These are phyloP conservation scores for Obelidium mucronatum DNA, from an alignment of 192 early-diverging fungal genomes.

Conservation along the genomic window DNA sequence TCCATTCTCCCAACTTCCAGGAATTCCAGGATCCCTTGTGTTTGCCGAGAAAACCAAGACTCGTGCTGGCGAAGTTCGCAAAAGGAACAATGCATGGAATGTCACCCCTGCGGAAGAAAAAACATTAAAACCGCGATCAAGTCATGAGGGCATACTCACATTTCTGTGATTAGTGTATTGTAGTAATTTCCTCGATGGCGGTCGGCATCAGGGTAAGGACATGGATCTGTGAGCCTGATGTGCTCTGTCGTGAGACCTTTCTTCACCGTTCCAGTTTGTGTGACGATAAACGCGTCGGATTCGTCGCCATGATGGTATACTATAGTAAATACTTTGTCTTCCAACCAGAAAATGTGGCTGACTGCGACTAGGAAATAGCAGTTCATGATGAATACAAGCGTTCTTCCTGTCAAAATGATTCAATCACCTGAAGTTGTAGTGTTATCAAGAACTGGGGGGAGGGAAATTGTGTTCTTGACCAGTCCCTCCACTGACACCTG, in stretches of 20 bases:
- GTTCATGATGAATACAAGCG: neutral
- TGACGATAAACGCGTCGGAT: constrained; percentile 13
- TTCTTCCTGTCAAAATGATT: no score
- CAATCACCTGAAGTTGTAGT: neutral
- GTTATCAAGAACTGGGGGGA: constrained; percentile 39
- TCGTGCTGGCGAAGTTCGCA: neutral
- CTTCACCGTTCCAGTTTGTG: constrained; percentile 48
- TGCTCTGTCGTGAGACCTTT: constrained; percentile 11
- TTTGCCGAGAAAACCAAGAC: constrained; percentile 57
- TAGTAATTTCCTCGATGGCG: neutral
- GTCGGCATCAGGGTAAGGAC: constrained; percentile 37
- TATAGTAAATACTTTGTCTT: constrained; percentile 72
- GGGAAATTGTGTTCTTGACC: constrained; percentile 60
- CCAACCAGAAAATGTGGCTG: constrained; percentile 75
- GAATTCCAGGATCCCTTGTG: constrained; percentile 64
- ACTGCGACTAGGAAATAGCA: constrained; percentile 49
- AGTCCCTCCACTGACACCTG: constrained; percentile 72
- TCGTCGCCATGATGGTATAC: constrained; percentile 56
- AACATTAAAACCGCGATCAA: neutral
- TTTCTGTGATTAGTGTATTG: neutral
- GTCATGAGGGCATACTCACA: neutral
- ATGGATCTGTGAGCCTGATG: constrained; percentile 45
- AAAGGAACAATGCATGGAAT: neutral
- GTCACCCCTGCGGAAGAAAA: constrained; percentile 2
- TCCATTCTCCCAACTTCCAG: constrained; percentile 69